Conservation (phyloP, 305 asterid species). For the Fraxinus sp. region DNA sequence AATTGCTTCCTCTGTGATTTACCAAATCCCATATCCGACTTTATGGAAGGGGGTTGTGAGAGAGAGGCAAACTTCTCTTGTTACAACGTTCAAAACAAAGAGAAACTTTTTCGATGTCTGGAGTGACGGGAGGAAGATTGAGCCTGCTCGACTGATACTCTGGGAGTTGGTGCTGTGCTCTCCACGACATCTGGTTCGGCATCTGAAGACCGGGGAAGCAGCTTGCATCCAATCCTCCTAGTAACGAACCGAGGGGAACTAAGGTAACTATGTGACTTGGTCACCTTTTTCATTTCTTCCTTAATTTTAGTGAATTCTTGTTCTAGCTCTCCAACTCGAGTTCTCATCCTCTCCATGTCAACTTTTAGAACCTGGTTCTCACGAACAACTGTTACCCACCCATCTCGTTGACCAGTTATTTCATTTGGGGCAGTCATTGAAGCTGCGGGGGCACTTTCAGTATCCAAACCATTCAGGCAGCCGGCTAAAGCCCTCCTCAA, state of each 20-base stretch:
- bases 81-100: conserved; percentile 38
- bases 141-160: conserved; percentile 57
- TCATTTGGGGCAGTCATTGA: conserved; percentile 16
- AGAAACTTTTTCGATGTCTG: conserved; percentile 57
- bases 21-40: not conserved
- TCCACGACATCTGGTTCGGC: conserved; percentile 48
- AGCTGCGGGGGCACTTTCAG: conserved; percentile 63
- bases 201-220: conserved; percentile 57
- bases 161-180: conserved; percentile 55
- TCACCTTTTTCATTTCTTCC: conserved; percentile 76
- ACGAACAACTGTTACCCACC: conserved; percentile 77
- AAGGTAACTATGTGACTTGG: conserved; percentile 59
- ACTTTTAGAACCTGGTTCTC: conserved; percentile 80
- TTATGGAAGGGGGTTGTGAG: not conserved
- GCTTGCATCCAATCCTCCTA: conserved; percentile 45
- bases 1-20: not conserved
- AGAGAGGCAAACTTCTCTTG: conserved; percentile 2
- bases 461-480: conserved; percentile 50
- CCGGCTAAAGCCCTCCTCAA: conserved; percentile 79
- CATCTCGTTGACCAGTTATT: conserved; percentile 54
- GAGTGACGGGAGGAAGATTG: conserved; percentile 37
- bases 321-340: conserved; percentile 85
- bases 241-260: conserved; percentile 61
- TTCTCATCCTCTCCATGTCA: conserved; percentile 81
- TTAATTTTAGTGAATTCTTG: conserved; percentile 68